Base-by-base conservation (phyloP, 345 rosid genomes). In the Litchi chinensis region DNA sequence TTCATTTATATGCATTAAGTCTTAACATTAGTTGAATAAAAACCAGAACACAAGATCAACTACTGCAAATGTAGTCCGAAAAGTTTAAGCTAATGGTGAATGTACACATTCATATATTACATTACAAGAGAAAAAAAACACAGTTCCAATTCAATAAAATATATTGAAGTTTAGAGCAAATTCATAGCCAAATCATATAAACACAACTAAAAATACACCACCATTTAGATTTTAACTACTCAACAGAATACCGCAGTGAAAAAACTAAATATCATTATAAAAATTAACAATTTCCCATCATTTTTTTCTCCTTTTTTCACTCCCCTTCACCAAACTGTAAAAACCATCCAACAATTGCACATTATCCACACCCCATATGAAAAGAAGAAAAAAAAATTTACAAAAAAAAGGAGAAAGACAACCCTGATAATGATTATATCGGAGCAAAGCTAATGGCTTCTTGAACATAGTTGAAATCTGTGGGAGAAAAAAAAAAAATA, bases 291-390 rank as follows among this genome's bases (percentile, higher is more conserved):
- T 78, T 57, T 79, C 41, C 59, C 63, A 46, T 48, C 59, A 24
- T 13, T 43, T 57, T 8, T 10, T 50, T 4, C 24, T 37, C 65
- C 10, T 24, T 46, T 71, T 75, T 26, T 43, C 22, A 41, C 50
- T 12, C 57, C 54, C 57, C 44, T 75, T 75, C 9, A 26, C 52
- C 62, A 74, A 76, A 69, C 71, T 62, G 77, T 79, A 73, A 46
- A 46, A 6, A 46, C 52, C 63, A 74, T 76, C 57, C 44, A 46
- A 54, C 56, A 79, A 52, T 24, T 67, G 46, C 80, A 59, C 19
- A 74, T 64, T 60, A 76, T 69, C 85, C 73, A 69, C 24, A 70
- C 62, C 46, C 52, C 24, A 37, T 50, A 24, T 41, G 76, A 21
- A 54, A 65, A 8, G 15, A 7, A 16, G 26, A 44, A 1, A 22